Evolutionary conservation across 345 rosid genomes (phyloP), one percentile per base, ranked within the genome.

Genomic region (Camelina sativa): DNA sequence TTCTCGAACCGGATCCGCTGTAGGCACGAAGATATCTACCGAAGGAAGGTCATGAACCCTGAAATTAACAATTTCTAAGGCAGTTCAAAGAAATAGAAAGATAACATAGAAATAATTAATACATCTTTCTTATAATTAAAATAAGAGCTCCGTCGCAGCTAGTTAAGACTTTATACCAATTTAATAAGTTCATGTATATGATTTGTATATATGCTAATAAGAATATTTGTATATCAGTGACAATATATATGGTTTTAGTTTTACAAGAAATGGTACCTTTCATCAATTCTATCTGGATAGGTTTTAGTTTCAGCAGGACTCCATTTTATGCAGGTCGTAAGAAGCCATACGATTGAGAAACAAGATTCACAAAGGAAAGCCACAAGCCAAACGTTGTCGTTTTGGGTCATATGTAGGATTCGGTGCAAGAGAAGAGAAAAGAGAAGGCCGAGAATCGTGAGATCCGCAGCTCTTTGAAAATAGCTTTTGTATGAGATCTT

Each of bases 361-460:
- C 76, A 83, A 11, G 82, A 69, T 81, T 92, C 93, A 58, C 96
- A 92, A 0, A 80, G 34, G 55, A 88, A 74, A 34, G 91, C 92
- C 15, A 92, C 80, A 44, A 79, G 28, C 97, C 91, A 90, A 8
- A 77, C 66, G 38, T 50, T 38, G 15, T 87, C 95, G 54, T 79
- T 82, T 57, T 68, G 37, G 12, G 11, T 43, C 37, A 66, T 52
- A 53, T 58, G 28, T 59, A 2, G 17, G 35, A 72, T 59, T 19
- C 81, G 68, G 55, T 72, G 54, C 30, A 72, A 15, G 30, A 78
- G 73, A 59, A 78, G 81, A 41, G 81, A 66, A 43, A 72, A 60
- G 47, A 78, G 32, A 67, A 78, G 77, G 19, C 67, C 25, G 2
- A 78, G 69, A 34, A 78, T 41, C 3, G 77, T 53, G 64, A 72